Percentiles rank a stretch among this genome's conserved stretches.
Evolutionary conservation across 2,329 filamentous ascomycete species (phyloP).

Genomic region (Hypoxylon sp.): DNA sequence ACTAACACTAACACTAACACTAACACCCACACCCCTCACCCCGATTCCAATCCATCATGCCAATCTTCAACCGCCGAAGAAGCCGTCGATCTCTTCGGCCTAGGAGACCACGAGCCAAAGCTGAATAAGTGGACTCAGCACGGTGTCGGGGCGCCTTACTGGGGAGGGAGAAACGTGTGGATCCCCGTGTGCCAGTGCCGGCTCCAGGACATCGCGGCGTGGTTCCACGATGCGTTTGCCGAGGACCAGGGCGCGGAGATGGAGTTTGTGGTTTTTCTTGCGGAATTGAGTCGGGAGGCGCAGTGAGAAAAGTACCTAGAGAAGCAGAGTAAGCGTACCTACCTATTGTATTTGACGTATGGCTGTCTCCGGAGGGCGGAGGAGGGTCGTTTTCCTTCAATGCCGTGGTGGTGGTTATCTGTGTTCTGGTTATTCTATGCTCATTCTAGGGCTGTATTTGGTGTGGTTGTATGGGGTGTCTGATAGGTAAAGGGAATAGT

Average conservation of each 20-base stretch:
- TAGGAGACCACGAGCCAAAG: slow-evolving; percentile 23
- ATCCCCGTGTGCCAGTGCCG: slow-evolving; percentile 47
- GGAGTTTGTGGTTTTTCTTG: slow-evolving; percentile 43
- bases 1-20: background rate
- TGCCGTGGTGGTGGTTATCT: too few species aligned
- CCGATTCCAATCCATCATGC: background rate
- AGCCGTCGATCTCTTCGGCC: slow-evolving; percentile 36
- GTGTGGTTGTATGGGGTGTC: too few species aligned
- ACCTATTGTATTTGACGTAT: background rate
- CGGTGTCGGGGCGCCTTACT: slow-evolving; percentile 36
- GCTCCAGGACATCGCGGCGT: slow-evolving; percentile 37
- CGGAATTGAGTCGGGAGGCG: slow-evolving; percentile 36
- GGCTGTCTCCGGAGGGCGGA: background rate
- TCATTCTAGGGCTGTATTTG: too few species aligned
- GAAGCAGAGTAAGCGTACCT: background rate
- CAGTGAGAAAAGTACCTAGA: background rate
- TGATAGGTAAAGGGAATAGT: too few species aligned
- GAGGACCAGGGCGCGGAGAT: slow-evolving; percentile 39
- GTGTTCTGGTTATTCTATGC: too few species aligned
- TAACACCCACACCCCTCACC: background rate
- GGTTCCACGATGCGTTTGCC: slow-evolving; percentile 46
- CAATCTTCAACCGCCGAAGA: background rate
- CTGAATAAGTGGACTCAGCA: slow-evolving; percentile 35
- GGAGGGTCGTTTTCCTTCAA: too few species aligned
- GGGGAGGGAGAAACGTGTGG: slow-evolving; percentile 32